Conservation (phyloP, 768 basidiomycete genomes). For the Lentinula raphanica region DNA sequence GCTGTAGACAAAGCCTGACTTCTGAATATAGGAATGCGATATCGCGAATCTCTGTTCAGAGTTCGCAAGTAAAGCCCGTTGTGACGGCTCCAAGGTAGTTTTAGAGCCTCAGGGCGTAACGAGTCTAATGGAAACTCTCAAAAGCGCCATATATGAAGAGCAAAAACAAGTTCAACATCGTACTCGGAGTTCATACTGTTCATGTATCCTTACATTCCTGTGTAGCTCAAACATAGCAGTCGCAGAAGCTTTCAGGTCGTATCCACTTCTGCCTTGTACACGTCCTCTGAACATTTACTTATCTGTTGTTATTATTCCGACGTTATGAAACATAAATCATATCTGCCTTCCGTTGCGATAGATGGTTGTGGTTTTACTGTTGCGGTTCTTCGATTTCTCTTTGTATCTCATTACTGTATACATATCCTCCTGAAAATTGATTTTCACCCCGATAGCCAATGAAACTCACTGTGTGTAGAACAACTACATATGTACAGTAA, state of each 20-base stretch:
- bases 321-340: not conserved
- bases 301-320: not conserved
- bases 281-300: not conserved
- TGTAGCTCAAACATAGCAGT: not conserved
- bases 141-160: not conserved
- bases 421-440: no score
- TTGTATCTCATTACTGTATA: no score
- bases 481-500: no score
- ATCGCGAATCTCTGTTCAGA: conserved; percentile 75
- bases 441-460: no score
- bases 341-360: not conserved
- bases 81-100: conserved; percentile 81
- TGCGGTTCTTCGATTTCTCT: not conserved
- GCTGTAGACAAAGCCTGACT: conserved; percentile 2
- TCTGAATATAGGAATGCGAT: conserved; percentile 56
- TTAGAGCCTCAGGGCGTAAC: conserved; percentile 53
- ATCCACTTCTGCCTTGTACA: not conserved
- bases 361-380: not conserved
- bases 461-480: no score
- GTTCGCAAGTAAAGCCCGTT: conserved; percentile 76
- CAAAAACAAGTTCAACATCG: not conserved
- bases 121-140: conserved; percentile 40
- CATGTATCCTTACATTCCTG: not conserved
- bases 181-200: not conserved
- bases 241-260: not conserved